Evolutionary conservation across 345 rosid genomes (phyloP), one percentile per base, ranked within the genome.

Genomic region (Combretum micranthum): DNA sequence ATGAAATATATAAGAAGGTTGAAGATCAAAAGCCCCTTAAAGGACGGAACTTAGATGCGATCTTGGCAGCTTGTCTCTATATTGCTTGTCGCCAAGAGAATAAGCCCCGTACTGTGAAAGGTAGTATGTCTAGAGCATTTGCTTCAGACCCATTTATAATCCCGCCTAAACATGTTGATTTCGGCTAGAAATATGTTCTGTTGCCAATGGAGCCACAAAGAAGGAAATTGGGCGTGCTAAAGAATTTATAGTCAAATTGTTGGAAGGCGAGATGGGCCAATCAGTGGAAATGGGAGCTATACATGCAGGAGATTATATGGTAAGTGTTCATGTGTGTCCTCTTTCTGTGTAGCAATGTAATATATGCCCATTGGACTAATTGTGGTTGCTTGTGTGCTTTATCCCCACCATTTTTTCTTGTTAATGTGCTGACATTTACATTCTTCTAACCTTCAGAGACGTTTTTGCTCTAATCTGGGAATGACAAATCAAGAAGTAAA

Each of bases 221-320:
- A 80, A 69, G 62, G 85, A 80, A 70, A 69, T 80, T 48, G 82
- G 82, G 8, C 72, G 78, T 17, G 85, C 85, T 32, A 77, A 80
- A 70, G 82, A 74, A 52, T 75, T 74, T 39, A 80, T 80, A 25
- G 72, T 80, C 57, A 80, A 77, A 60, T 82, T 74, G 39, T 64
- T 80, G 64, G 82, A 75, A 61, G 68, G 65, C 32, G 85, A 77
- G 70, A 74, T 67, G 75, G 85, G 85, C 5, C 80, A 75, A 15
- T 66, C 79, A 12, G 69, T 80, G 26, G 85, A 80, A 67, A 72
- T 77, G 80, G 82, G 80, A 61, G 72, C 85, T n/a, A 80, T 77
- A 69, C 78, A 77, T 57, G 85, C 82, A 54, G 79, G 73, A 57
- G 82, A 74, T 63, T 77, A 74, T 56, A 62, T 80, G 80, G 82